phyloP scores from a whole-genome alignment of 2,329 filamentous ascomycete species.

The Madurella fahalii region DNA sequence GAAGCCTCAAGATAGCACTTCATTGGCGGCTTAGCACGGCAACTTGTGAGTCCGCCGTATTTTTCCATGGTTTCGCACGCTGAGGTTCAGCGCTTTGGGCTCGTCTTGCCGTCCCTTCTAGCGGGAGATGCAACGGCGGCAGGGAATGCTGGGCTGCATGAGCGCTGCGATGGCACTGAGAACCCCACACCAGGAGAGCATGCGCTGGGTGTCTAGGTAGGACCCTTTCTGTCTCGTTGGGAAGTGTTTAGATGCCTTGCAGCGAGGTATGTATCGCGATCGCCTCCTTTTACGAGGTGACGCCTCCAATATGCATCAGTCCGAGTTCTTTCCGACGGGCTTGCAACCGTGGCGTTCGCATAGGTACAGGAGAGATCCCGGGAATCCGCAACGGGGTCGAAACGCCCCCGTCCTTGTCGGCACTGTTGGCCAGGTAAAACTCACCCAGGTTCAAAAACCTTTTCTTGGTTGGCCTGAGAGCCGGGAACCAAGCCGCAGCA shows the following conservation, averaged over 20 bases:
- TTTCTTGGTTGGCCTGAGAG: background rate
- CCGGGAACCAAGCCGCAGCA: constrained; percentile 3
- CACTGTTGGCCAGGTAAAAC: background rate
- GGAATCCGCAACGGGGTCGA: background rate
- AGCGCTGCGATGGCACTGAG: background rate
- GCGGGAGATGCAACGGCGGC: constrained; percentile 22
- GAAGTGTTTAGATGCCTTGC: background rate
- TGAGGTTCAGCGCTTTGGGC: constrained; percentile 24
- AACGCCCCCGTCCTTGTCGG: background rate
- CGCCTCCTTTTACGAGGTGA: background rate
- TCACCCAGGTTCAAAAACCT: background rate
- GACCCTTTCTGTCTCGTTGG: background rate
- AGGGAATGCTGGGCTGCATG: constrained; percentile 1
- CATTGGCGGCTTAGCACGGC: constrained; percentile 17
- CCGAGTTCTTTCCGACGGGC: background rate
- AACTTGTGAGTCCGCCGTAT: constrained; percentile 11
- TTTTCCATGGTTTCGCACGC: constrained; percentile 19
- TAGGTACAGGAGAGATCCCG: background rate
- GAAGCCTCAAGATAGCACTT: background rate
- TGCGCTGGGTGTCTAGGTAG: background rate
- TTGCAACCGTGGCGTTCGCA: background rate
- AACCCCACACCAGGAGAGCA: background rate
- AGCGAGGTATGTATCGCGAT: background rate
- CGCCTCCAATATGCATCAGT: background rate
- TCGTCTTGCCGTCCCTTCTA: background rate